Base-by-base conservation (phyloP, 2,329 filamentous ascomycete genomes). In the Thelonectria olida region DNA sequence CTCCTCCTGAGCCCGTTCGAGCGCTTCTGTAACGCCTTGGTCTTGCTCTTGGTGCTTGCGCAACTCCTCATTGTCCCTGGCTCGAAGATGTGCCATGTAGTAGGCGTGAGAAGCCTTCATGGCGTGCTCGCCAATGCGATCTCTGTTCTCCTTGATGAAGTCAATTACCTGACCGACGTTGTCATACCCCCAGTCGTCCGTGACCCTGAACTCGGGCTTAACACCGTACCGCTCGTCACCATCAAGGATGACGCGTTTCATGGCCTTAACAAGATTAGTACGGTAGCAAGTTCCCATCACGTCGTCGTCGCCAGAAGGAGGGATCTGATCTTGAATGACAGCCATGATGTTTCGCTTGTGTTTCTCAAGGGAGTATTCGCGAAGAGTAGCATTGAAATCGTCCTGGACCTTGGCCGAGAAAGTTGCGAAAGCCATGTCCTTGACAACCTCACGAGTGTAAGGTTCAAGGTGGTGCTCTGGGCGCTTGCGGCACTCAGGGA, bases 161-260 rank as follows among this genome's bases (percentile, higher is more conserved):
- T 62, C 58, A 5, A 65, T 64, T 2, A 85, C 79, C 2, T 71
- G 68, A 0, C 80, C 79, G 23, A 80, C 70, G 54, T 82, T 68
- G 57, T 80, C 85, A n/a, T 80, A 71, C 0, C 83, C 84, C 5
- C 80, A 64, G 0, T 65, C 61, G 23, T 79, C 72, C 45, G 68
- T 74, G 17, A 82, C 64, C 1, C 62, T 60, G 10, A 62, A 59
- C 2, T 67, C 54, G 0, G 73, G 70, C 1, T 65, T 10, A 2
- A 79, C 66, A 0, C 78, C 80, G 54, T 82, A 81, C 15, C 70
- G 73, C 2, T 57, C 42, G 31, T 84, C 78, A 0, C 74, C 77
- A 2, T 82, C 74, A 45, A 88, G 64, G 23, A 89, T 74, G 52
- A 88, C 80, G 58, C 73, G 79, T 69, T 80, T 84, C 41, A 89